Evolutionary conservation across 805 yeast species (phyloP).

Genomic region (Lipomyces sp.): DNA sequence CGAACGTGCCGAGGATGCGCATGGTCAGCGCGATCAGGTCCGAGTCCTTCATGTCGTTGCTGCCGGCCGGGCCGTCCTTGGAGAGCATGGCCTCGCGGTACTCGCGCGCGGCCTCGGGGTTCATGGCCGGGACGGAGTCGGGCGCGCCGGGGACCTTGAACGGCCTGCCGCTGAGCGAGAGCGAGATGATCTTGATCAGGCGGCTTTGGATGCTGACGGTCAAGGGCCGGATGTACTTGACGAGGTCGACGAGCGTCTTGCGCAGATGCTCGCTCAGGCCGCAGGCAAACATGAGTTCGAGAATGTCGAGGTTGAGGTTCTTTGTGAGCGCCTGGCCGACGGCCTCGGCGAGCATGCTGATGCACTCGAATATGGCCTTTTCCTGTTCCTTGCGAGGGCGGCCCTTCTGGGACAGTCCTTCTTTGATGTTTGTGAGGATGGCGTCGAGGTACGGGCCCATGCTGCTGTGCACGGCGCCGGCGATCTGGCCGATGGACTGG

Average conservation of each 20-base stretch:
- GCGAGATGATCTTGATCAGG: constrained; percentile 65
- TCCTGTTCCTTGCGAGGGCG: constrained; percentile 67
- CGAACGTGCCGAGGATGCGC: constrained; percentile 68
- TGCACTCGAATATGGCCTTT: constrained; percentile 82
- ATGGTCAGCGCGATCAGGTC: constrained; percentile 70
- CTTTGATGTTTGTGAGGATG: constrained; percentile 77
- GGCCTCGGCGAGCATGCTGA: constrained; percentile 80
- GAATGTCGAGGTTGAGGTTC: constrained; percentile 74
- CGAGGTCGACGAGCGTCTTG: constrained; percentile 64
- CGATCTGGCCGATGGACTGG: constrained; percentile 78
- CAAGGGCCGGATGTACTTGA: constrained; percentile 73
- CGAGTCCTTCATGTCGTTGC: constrained; percentile 46
- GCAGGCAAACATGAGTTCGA: constrained; percentile 75
- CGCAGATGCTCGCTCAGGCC: constrained; percentile 82
- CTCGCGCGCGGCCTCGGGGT: constrained; percentile 59
- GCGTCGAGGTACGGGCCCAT: constrained; percentile 87
- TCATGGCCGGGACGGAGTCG: constrained; percentile 45
- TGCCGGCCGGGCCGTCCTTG: constrained; percentile 57
- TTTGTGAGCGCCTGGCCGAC: constrained; percentile 93
- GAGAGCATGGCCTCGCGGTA: constrained; percentile 72
- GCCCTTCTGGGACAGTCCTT: constrained; percentile 64
- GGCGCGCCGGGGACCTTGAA: constrained; percentile 88
- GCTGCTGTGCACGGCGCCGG: constrained; percentile 71
- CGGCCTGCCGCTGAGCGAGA: constrained; percentile 73
- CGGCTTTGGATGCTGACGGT: constrained; percentile 69